Evolutionary conservation across 495 filamentous ascomycete genomes (phyloP), one percentile per base, ranked within the genome.

Genomic region (Collariella sp.): DNA sequence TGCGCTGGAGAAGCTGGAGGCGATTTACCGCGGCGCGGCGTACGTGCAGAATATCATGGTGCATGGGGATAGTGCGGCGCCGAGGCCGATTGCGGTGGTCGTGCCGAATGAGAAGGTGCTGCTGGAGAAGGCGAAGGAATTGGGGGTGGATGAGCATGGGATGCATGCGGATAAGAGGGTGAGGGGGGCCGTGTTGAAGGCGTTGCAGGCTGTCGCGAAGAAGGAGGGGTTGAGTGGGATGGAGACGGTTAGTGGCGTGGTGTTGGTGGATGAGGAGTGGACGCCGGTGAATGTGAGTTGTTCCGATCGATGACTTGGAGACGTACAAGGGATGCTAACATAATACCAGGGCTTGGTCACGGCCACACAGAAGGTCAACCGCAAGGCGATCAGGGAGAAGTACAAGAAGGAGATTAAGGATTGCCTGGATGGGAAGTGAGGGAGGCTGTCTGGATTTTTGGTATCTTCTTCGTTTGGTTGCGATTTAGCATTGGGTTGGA

Each of bases 1-100:
- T 47, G 82, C 82, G 7, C 72, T 85, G 7, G 82, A 85, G 65
- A 83, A 79, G 65, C 79, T 85, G 53, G 82, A 85, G 68, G 77
- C 79, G 38, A 68, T 83, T 29, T 85, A 85, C 63, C 77, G 82
- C 44, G 76, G 79, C 31, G 72, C 66, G 10, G 64, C 70, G 7
- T 71, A 73, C 36, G 79, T 83, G 12, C 70, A 73, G 41, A 83
- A 83, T 62, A 70, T 84, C 61, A 80, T 82, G 70, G 72, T 83
- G n/a, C 74, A 82, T 60, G 82, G 79, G 10, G 76, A 76, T 22
- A 55, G 60, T 46, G 68, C 67, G 24, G 64, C 77, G 52, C 62
- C 70, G 41, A 74, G 76, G 54, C 79, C 82, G 26, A 70, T 84
- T 24, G 82, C 81, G 9, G 68, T 85, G 55, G 73, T 85, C 29